phyloP scores from a whole-genome alignment of 2,329 filamentous ascomycete genomes.

The Aspergillus jensenii region DNA sequence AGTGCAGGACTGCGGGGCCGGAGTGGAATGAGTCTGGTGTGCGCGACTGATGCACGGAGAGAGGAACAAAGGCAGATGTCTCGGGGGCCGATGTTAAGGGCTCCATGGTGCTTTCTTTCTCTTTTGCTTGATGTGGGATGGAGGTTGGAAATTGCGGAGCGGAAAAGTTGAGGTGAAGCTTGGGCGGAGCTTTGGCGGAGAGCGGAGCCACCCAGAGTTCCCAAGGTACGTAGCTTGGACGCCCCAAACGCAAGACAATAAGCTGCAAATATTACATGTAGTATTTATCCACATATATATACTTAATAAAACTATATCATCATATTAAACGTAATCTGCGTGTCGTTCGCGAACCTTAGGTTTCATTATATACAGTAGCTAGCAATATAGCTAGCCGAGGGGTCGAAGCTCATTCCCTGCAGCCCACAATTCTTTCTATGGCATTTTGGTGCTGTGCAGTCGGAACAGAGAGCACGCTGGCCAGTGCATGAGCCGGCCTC shows the following conservation, averaged over 20 bases:
- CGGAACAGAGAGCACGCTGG: background rate
- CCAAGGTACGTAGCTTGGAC: too few relatives aligned
- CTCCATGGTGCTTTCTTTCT: constrained; percentile 39
- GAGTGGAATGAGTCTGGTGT: constrained; percentile 50
- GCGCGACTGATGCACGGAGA: constrained; percentile 48
- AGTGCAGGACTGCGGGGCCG: constrained; percentile 48
- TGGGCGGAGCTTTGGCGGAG: constrained; percentile 7
- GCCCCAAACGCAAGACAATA: too few relatives aligned
- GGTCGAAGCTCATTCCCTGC: background rate
- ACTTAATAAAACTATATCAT: background rate
- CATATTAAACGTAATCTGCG: background rate
- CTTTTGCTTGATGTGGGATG: background rate
- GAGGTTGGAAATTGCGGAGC: constrained; percentile 3
- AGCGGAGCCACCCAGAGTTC: background rate
- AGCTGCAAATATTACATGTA: too few relatives aligned
- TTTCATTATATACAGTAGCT: background rate
- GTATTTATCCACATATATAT: background rate
- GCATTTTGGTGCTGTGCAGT: background rate
- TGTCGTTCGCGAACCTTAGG: background rate
- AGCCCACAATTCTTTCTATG: background rate
- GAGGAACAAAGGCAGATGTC: constrained; percentile 41
- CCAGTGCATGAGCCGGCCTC: background rate
- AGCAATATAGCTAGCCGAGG: background rate
- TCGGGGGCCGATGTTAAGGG: constrained; percentile 39
- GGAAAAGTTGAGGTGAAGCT: constrained; percentile 15